Base-by-base conservation (phyloP, 73 alveolate genomes). In the Symbiodinium natans region DNA sequence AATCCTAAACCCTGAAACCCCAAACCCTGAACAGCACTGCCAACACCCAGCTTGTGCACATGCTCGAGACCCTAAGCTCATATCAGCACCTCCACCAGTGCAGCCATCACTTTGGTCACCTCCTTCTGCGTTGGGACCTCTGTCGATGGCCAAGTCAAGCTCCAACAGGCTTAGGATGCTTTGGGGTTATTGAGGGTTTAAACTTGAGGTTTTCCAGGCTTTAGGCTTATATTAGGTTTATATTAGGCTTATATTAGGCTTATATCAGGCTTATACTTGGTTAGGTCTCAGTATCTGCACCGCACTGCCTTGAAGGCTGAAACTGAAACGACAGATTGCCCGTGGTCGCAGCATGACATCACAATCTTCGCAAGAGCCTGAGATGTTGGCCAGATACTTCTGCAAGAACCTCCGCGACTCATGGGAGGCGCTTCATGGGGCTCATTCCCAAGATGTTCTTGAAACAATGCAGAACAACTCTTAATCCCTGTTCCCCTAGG, bases 51-150 rank as follows among this genome's bases (percentile, higher is more conserved):
- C n/a, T n/a, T n/a, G 63, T 48, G 63, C 8, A 48, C 23, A 8
- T 17, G 8, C 8, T 8, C 17, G 17, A 48, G 23, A 8, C 63
- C 63, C 8, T 8, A 48, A 17, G 63, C 23, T 17, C 63, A 17
- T 48, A 46, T 46, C 59, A 13, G 21, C 80, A 29, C 99, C 99
- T 99, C 99, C 77, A 99, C 99, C 42, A 99, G 93, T 95, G 99
- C 99, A 1, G 99, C 99, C 93, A 99, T 99, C 38, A 99, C 99
- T 29, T 99, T 99, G 63, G 99, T 99, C 75, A 99, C 99, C 68
- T 92, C 98, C 99, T 99, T 99, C 98, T 99, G 99, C 38, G 97
- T 90, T 19, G 97, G 97, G 31, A 90, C 97, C 97, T 90, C 5
- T 9, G n/a, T n/a, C n/a, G n/a, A n/a, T 54, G 19, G 86, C 94